Evolutionary conservation across 1,284 basidiomycete species (phyloP).

Genomic region (Ganoderma leucocontextum): DNA sequence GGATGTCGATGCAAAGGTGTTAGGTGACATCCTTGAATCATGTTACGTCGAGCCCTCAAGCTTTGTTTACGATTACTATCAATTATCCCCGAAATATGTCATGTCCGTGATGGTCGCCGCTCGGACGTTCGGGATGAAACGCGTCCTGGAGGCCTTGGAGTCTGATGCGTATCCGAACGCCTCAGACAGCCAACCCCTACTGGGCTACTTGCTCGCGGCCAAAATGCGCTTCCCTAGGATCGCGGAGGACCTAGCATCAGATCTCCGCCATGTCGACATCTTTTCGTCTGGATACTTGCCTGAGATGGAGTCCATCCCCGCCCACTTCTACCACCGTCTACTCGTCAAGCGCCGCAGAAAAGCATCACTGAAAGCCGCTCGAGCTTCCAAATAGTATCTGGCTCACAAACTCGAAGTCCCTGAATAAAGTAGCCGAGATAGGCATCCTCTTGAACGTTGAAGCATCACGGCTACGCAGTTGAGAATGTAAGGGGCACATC

Average conservation of each 20-base stretch:
- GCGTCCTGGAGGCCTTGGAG: neutral
- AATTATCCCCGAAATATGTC: neutral
- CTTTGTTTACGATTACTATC: neutral
- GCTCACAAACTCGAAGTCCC: no score
- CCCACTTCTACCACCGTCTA: neutral
- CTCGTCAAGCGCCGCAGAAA: constrained; percentile 7
- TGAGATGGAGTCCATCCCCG: constrained; percentile 6
- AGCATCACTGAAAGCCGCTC: neutral
- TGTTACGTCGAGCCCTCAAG: neutral
- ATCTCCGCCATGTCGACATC: neutral
- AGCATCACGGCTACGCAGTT: no score
- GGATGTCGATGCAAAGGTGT: neutral
- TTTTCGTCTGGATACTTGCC: constrained; percentile 1
- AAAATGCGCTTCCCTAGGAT: neutral
- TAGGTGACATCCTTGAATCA: neutral
- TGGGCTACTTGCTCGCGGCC: constrained; percentile 4
- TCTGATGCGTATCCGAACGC: neutral
- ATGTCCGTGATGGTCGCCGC: neutral
- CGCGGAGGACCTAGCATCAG: neutral
- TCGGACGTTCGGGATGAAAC: neutral
- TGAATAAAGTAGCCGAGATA: no score
- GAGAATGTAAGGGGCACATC: no score
- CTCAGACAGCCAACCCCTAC: neutral
- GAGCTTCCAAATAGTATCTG: no score
- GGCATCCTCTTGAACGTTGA: no score